Base-by-base conservation (phyloP, 129 eudicot species). In the Rutidosis leptorrhynchoides region DNA sequence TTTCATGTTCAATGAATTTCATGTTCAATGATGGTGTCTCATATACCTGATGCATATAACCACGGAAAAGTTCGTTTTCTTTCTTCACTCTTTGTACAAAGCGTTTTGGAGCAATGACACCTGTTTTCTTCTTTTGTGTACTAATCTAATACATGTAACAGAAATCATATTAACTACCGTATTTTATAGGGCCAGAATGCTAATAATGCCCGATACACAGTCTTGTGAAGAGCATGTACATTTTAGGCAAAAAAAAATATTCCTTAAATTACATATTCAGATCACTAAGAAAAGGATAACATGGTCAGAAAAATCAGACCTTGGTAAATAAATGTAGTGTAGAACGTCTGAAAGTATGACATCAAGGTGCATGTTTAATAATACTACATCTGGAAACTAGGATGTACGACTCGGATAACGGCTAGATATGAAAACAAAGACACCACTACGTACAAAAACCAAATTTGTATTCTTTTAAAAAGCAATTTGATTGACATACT, bases 11-110 rank as follows among this genome's bases (percentile, higher is more conserved):
- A 54, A 43, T 7, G 16, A 40, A 16, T 30, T 24, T 28, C 62
- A 17, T 6, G 23, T 17, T 49, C 45, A 54, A 43, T 45, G 43
- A 35, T 57, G n/a, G 16, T 22, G 42, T 19, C 29, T 54, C 15
- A 49, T 79, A 83, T 81, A 89, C 96, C 95, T 89, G 96, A 71
- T 86, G 96, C 96, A 89, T 89, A 73, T 86, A 89, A 59, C 96
- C 84, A 57, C 96, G 90, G 63, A 89, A 89, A 65, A 86, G 85
- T 69, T 89, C 96, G 49, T 89, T 89, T 82, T 89, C 89, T 70
- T 89, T 89, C 81, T 78, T 86, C 80, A 89, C 78, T 76, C 87
- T 82, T 69, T 86, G 96, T 52, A 89, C 96, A 75, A 89, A 89
- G 64, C 96, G 96, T 75, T 89, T 89, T 48, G 96, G 96, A 58